Percentiles rank a stretch among this genome's conserved stretches.
Conservation (phyloP, 352 stramenopile species). For the Phytophthora podocarpi region DNA sequence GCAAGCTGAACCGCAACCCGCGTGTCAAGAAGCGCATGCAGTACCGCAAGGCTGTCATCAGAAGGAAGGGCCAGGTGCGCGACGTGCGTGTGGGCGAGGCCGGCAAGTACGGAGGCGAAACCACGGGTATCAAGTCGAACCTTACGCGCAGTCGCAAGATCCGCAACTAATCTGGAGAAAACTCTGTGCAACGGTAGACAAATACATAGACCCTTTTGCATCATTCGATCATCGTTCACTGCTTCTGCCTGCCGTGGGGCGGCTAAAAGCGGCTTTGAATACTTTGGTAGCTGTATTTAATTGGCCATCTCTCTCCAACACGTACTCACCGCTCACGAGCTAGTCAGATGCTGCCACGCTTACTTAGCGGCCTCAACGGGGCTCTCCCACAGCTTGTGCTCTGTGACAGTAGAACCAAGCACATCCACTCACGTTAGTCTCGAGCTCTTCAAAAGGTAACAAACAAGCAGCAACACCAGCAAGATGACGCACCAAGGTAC, state of each 20-base stretch:
- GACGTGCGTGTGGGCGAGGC: slow-evolving; percentile 90
- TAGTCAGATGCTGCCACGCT: slow-evolving; percentile 1
- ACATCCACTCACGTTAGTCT: slow-evolving; percentile 9
- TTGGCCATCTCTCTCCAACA: neutral
- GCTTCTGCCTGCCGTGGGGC: slow-evolving; percentile 4
- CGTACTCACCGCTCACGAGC: too few relatives aligned
- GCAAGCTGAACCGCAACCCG: slow-evolving; percentile 98
- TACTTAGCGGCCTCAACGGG: slow-evolving; percentile 51
- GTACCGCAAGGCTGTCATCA: slow-evolving; percentile 97
- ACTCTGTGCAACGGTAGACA: slow-evolving; percentile 25
- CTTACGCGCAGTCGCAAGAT: slow-evolving; percentile 91
- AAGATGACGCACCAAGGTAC: slow-evolving; percentile 75
- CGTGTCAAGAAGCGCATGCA: slow-evolving; percentile 98
- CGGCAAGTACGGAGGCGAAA: slow-evolving; percentile 88
- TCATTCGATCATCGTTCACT: slow-evolving; percentile 5
- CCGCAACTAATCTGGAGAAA: slow-evolving; percentile 62
- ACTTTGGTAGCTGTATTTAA: slow-evolving; percentile 32
- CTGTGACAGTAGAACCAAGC: slow-evolving; percentile 29
- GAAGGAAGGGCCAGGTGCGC: slow-evolving; percentile 97
- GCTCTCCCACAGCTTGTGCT: slow-evolving; percentile 89
- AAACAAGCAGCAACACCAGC: neutral
- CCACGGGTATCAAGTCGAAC: slow-evolving; percentile 91
- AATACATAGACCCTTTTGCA: slow-evolving; percentile 39
- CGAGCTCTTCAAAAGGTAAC: too few relatives aligned
- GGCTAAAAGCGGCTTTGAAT: too few relatives aligned